Conservation (phyloP, 139 green algal species). For the Tetraselmis chui region DNA sequence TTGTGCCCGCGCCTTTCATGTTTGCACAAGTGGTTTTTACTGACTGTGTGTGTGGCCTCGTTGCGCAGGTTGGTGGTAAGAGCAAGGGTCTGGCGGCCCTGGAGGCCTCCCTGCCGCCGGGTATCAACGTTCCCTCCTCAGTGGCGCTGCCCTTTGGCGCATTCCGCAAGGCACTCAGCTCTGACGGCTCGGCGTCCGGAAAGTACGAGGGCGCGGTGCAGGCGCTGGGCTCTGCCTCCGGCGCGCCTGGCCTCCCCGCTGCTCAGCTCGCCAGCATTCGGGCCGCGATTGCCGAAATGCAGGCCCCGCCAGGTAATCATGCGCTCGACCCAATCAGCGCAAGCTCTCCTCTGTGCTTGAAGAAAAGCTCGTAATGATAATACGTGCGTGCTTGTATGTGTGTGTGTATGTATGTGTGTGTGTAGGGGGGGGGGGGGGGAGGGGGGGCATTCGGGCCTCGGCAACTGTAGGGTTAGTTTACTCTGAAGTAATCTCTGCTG, state of each 20-base stretch:
- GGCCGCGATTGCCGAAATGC: not conserved
- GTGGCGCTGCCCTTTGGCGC: slow-evolving; percentile 78
- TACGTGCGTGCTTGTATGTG: too few species aligned
- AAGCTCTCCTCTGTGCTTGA: too few species aligned
- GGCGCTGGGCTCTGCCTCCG: not conserved
- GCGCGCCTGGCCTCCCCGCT: not conserved
- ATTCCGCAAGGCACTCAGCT: slow-evolving; percentile 47
- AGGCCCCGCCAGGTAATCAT: not conserved
- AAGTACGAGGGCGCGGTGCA: not conserved
- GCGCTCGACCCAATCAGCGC: too few species aligned
- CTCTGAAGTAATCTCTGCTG: too few species aligned
- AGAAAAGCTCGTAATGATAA: too few species aligned
- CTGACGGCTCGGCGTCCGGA: not conserved
- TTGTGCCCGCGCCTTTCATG: too few species aligned
- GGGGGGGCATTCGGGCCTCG: too few species aligned
- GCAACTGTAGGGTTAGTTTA: too few species aligned
- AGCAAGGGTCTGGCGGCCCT: slow-evolving; percentile 15
- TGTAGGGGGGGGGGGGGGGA: not conserved
- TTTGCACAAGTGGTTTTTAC: too few species aligned
- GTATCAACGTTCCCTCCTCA: slow-evolving; percentile 39
- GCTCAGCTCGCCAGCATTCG: not conserved
- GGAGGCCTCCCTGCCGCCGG: not conserved
- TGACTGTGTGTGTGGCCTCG: too few species aligned
- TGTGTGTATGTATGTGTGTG: too few species aligned
- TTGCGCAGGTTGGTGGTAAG: not conserved